Percentiles rank a stretch among this genome's conserved stretches.
phyloP scores from a whole-genome alignment of 768 basidiomycete species.

The Mycena vulgaris region DNA sequence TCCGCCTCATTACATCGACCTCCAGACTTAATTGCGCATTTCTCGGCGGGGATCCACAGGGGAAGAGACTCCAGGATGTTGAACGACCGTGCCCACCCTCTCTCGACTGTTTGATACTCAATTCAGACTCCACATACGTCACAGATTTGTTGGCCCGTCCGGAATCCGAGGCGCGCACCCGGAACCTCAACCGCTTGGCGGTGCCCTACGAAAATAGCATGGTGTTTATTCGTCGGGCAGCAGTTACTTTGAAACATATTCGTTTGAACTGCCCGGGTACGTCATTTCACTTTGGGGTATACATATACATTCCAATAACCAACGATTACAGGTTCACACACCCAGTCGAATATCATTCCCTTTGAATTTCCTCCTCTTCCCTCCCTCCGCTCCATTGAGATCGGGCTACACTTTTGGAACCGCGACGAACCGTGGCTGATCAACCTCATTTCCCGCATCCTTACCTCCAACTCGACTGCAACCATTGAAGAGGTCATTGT shows the following conservation, averaged over 20 bases:
- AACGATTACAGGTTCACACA: too few relatives aligned
- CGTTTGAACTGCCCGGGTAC: not conserved
- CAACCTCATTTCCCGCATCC: conserved; percentile 7
- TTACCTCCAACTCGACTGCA: conserved; percentile 6
- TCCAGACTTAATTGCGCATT: not conserved
- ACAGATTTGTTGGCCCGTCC: conserved; percentile 11
- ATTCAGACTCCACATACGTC: conserved; percentile 1
- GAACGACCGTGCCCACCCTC: conserved; percentile 3
- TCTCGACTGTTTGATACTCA: not conserved
- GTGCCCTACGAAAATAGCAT: not conserved
- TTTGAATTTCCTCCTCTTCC: conserved; percentile 1
- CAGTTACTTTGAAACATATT: conserved; percentile 8
- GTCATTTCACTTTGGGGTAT: conserved; percentile 5
- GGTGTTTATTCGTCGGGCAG: conserved; percentile 7
- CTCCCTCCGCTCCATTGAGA: conserved; percentile 14
- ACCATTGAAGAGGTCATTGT: conserved; percentile 3
- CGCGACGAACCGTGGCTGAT: conserved; percentile 9
- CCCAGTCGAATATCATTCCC: too few relatives aligned
- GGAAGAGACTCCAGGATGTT: not conserved
- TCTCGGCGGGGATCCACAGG: conserved; percentile 2
- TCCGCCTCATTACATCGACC: conserved; percentile 2
- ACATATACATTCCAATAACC: conserved; percentile 1
- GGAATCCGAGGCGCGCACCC: not conserved
- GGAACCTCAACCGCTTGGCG: not conserved
- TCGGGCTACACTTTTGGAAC: not conserved